These are phyloP conservation scores for Neofusicoccum cordaticola DNA, from an alignment of 2,329 filamentous ascomycete genomes.

Conservation along the genomic window DNA sequence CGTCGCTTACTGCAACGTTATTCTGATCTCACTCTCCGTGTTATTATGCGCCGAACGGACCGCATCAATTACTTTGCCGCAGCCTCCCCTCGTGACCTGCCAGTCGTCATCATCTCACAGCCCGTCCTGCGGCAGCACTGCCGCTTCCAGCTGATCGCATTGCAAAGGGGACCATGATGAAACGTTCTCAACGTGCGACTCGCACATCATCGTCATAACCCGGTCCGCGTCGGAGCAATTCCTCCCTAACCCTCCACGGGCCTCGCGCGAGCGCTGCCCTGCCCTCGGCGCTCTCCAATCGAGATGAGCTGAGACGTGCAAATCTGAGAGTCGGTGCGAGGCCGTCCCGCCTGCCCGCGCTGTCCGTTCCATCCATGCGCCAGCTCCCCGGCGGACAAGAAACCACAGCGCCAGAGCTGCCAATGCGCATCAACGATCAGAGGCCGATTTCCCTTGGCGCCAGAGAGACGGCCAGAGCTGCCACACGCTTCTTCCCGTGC, in stretches of 20 bases:
- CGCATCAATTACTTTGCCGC: not conserved
- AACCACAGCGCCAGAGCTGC: not conserved
- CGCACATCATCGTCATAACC: conserved; percentile 3
- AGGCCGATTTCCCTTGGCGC: not conserved
- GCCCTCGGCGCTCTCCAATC: conserved; percentile 7
- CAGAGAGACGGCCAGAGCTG: not conserved
- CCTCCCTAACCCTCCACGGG: not conserved
- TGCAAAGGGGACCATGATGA: too few relatives aligned
- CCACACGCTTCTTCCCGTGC: not conserved
- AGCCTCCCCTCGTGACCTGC: conserved; percentile 1
- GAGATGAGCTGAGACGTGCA: conserved; percentile 8
- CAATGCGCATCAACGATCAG: conserved; percentile 9
- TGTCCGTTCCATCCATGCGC: not conserved
- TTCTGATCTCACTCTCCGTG: conserved; percentile 4
- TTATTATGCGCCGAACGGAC: conserved; percentile 3
- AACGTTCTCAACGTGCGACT: not conserved
- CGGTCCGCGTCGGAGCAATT: not conserved
- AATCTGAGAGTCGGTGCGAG: conserved; percentile 1
- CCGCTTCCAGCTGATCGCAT: not conserved
- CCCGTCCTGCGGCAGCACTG: conserved; percentile 1
- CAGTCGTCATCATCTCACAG: not conserved
- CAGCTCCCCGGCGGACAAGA: not conserved
- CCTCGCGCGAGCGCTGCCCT: not conserved
- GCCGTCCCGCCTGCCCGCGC: not conserved
- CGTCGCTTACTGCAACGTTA: too few relatives aligned